Conservation (phyloP, 2,329 filamentous ascomycete genomes). For the Alternaria sp. region DNA sequence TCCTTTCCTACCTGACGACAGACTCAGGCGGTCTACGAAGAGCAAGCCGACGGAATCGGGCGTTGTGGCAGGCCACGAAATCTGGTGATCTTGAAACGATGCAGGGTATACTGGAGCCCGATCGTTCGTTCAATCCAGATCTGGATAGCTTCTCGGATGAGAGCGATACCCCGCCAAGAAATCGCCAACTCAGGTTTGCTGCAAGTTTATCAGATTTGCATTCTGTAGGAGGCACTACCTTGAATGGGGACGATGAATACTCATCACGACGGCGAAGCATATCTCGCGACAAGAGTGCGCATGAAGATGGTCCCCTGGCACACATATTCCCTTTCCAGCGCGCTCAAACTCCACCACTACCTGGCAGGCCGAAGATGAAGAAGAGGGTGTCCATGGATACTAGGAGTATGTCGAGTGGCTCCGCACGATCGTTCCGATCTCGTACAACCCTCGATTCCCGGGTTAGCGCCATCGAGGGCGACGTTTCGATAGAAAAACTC, state of each 20-base stretch:
- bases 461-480: slow-evolving; percentile 81
- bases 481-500: slow-evolving; percentile 82
- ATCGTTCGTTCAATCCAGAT: slow-evolving; percentile 53
- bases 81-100: slow-evolving; percentile 80
- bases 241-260: slow-evolving; percentile 43
- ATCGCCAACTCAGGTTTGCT: slow-evolving; percentile 45
- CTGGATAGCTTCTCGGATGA: slow-evolving; percentile 40
- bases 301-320: slow-evolving; percentile 62
- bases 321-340: slow-evolving; percentile 94
- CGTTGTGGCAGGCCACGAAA: slow-evolving; percentile 85
- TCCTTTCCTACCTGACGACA: slow-evolving; percentile 83
- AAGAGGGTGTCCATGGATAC: slow-evolving; percentile 87
- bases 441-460: slow-evolving; percentile 71
- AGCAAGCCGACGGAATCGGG: slow-evolving; percentile 85
- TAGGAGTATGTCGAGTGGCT: slow-evolving; percentile 86
- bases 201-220: slow-evolving; percentile 40
- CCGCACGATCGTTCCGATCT: slow-evolving; percentile 83
- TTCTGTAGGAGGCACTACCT: slow-evolving; percentile 37
- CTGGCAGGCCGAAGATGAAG: slow-evolving; percentile 67
- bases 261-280: slow-evolving; percentile 30
- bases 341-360: slow-evolving; percentile 60
- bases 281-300: slow-evolving; percentile 26
- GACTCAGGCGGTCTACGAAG: slow-evolving; percentile 84
- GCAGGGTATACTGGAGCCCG: slow-evolving; percentile 80
- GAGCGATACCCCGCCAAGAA: slow-evolving; percentile 31